Base-by-base conservation (phyloP, 331 rosid genomes). In the Saraca asoca region DNA sequence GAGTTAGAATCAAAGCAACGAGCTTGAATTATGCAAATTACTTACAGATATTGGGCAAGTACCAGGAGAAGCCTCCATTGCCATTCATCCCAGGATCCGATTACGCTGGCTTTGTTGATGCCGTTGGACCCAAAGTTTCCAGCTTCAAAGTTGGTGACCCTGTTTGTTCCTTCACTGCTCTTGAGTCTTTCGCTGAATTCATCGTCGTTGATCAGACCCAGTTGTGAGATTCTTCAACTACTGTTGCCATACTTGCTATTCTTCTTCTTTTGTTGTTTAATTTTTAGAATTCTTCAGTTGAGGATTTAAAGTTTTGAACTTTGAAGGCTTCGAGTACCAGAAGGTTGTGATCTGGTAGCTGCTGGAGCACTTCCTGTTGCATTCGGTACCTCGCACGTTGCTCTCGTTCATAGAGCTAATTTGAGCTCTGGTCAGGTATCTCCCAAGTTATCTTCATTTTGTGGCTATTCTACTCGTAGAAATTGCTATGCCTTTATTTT, bases 1-100 rank as follows among this genome's bases (percentile, higher is more conserved):
- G 97, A 68, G 91, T 93, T 55, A 86, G 85, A 49, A 69, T 93
- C 62, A 90, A 79, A 83, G 96, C 96, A 20, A 84, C 97, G 34
- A 93, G 98, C 84, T 85, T 93, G 90, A 93, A 93, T 82, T 93
- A 74, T 54, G 97, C 95, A 17, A 93, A 93, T 73, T 90, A 93
- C 78, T 77, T 88, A 16, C 97, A 90, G 84, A 77, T 93, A 41
- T 64, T 81, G 12, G 98, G 97, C 0, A 76, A 75, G 75, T 93
- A 88, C 72, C 96, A 93, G 56, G 97, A 93, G 79, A 90, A 85
- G 70, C 53, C 79, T 11, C 38, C 87, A 7, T 68, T 93, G 12
- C 98, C 97, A 6, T 93, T 93, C 66, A 80, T 93, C 42, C 90
- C 97, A 0, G 95, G 96, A 33, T 90, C 96, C 52, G 97, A 93